phyloP scores from a whole-genome alignment of 2,329 filamentous ascomycete genomes.

The Trichoderma endophyticum region DNA sequence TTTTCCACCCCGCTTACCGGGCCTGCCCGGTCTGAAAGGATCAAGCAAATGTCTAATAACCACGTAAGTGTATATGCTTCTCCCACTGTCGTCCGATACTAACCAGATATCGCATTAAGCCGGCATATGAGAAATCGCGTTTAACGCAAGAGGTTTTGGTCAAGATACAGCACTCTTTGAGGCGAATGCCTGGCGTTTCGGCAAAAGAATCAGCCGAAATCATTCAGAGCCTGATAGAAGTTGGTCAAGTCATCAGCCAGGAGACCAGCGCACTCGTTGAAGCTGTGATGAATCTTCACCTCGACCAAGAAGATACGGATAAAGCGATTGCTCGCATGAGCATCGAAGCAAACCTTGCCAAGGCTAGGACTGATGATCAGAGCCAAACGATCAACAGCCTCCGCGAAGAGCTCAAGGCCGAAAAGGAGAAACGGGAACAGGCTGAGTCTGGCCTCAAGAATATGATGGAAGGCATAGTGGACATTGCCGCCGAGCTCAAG shows the following conservation, averaged over 20 bases:
- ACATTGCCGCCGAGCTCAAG: slow-evolving; percentile 30
- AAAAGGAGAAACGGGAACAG: slow-evolving; percentile 31
- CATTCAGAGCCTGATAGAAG: slow-evolving; percentile 34
- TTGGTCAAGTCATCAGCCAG: slow-evolving; percentile 37
- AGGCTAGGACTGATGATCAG: slow-evolving; percentile 35
- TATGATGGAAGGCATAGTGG: slow-evolving; percentile 29
- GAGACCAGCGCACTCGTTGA: slow-evolving; percentile 40
- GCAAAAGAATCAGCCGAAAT: slow-evolving; percentile 35
- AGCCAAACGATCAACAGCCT: slow-evolving; percentile 33
- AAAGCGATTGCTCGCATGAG: slow-evolving; percentile 39
- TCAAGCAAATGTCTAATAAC: slow-evolving; percentile 39
- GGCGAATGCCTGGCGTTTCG: slow-evolving; percentile 39
- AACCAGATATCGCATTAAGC: slow-evolving; percentile 24
- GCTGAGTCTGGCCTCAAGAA: slow-evolving; percentile 30
- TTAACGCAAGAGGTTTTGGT: slow-evolving; percentile 36
- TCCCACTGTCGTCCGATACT: background rate
- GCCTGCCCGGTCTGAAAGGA: slow-evolving; percentile 34
- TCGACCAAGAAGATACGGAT: slow-evolving; percentile 39
- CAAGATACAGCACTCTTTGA: slow-evolving; percentile 38
- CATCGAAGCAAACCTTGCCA: slow-evolving; percentile 37
- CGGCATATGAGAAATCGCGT: slow-evolving; percentile 35
- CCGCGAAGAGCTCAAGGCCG: slow-evolving; percentile 30
- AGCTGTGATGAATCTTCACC: slow-evolving; percentile 35
- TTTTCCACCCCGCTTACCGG: slow-evolving; percentile 40
- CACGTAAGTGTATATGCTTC: slow-evolving; percentile 31